phyloP scores from a whole-genome alignment of 2,329 filamentous ascomycete species.

The Ophiostoma himal-ulmi region DNA sequence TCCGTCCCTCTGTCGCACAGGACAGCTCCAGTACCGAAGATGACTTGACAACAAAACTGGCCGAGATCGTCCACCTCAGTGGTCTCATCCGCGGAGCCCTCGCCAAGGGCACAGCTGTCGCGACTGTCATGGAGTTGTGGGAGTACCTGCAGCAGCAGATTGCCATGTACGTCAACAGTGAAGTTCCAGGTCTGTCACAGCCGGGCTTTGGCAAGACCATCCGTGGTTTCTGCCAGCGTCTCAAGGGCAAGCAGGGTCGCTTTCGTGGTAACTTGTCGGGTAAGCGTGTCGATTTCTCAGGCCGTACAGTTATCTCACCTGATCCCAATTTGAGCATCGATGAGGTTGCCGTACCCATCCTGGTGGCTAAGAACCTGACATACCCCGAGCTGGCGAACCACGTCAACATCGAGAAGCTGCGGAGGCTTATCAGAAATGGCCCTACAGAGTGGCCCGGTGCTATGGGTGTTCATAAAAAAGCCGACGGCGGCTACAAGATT shows the following conservation, averaged over 20 bases:
- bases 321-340: constrained; percentile 93
- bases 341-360: constrained; percentile 81
- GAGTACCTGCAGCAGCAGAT: constrained; percentile 93
- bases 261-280: constrained; percentile 96
- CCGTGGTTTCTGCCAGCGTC: constrained; percentile 85
- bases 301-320: constrained; percentile 92
- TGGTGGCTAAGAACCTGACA: constrained; percentile 94
- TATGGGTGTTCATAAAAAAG: constrained; percentile 45
- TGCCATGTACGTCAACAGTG: constrained; percentile 96
- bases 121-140: constrained; percentile 96
- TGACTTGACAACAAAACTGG: constrained; percentile 93
- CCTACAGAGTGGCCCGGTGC: constrained; percentile 79
- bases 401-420: constrained; percentile 79
- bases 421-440: constrained; percentile 68
- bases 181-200: constrained; percentile 86
- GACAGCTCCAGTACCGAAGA: constrained; percentile 93
- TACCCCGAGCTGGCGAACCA: constrained; percentile 85
- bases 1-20: constrained; percentile 88
- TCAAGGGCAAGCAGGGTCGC: constrained; percentile 96
- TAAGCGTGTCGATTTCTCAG: constrained; percentile 98
- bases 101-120: constrained; percentile 74
- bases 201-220: constrained; percentile 82
- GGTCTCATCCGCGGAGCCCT: constrained; percentile 78
- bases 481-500: constrained; percentile 61
- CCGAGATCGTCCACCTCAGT: constrained; percentile 91